Evolutionary conservation across 108 stramenopile species (phyloP).

Genomic region (Nitzschia sp.): DNA sequence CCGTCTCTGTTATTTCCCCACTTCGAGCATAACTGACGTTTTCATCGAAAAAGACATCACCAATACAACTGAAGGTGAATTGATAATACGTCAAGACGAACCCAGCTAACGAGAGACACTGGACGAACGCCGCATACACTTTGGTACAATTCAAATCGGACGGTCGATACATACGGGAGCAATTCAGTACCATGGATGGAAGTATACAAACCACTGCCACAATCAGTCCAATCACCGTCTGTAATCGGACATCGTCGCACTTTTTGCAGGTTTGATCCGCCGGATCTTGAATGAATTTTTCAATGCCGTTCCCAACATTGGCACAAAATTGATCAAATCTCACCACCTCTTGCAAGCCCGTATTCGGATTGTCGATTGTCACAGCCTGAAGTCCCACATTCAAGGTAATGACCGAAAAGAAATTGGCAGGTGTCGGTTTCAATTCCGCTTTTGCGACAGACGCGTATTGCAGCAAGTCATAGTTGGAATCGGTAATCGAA

Average conservation of each 20-base stretch:
- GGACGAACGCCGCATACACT: neutral
- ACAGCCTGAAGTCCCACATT: slow-evolving; percentile 14
- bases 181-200: slow-evolving; percentile 5
- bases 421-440: neutral
- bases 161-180: slow-evolving; percentile 8
- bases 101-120: slow-evolving; percentile 9
- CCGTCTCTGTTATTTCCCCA: neutral
- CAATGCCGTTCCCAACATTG: neutral
- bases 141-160: slow-evolving; percentile 24
- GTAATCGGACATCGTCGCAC: neutral
- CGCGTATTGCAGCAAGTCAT: neutral
- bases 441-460: slow-evolving; percentile 1
- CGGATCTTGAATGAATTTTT: slow-evolving; percentile 11
- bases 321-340: slow-evolving; percentile 27
- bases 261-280: slow-evolving; percentile 5
- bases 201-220: slow-evolving; percentile 8
- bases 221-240: slow-evolving; percentile 8
- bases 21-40: neutral
- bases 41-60: neutral
- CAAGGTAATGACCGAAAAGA: neutral
- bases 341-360: neutral
- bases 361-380: slow-evolving; percentile 12
- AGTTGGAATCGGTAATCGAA: neutral
- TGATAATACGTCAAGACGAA: slow-evolving; percentile 1
- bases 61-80: slow-evolving; percentile 12